Percentiles rank a stretch among this genome's conserved stretches.
phyloP scores from a whole-genome alignment of 2,329 filamentous ascomycete genomes.

The Nectriaceae sp. region DNA sequence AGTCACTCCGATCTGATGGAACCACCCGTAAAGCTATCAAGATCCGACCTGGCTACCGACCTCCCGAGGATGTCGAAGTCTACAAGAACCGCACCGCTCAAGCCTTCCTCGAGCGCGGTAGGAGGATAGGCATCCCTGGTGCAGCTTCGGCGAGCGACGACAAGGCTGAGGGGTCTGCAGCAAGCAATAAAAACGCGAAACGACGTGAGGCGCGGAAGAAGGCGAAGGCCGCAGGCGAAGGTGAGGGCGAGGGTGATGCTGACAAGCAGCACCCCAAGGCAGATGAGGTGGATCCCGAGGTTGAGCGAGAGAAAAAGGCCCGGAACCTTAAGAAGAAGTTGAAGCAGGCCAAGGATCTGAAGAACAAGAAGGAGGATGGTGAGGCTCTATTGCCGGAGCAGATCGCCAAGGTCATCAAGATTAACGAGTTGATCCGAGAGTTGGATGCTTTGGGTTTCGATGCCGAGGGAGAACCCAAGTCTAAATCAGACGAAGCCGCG shows the following conservation, averaged over 20 bases:
- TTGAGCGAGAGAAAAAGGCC: slow-evolving; percentile 88
- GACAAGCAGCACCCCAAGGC: slow-evolving; percentile 20
- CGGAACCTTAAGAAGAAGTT: slow-evolving; percentile 92
- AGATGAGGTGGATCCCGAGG: slow-evolving; percentile 65
- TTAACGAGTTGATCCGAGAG: slow-evolving; percentile 89
- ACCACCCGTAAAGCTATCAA: slow-evolving; percentile 92
- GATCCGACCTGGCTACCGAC: slow-evolving; percentile 89
- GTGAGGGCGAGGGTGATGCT: slow-evolving; percentile 59
- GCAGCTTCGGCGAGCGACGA: slow-evolving; percentile 61
- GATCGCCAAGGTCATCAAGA: slow-evolving; percentile 96
- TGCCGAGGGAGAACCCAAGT: slow-evolving; percentile 66
- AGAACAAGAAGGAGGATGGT: slow-evolving; percentile 87
- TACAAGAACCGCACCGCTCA: slow-evolving; percentile 94
- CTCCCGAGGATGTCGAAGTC: slow-evolving; percentile 91
- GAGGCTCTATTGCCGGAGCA: slow-evolving; percentile 87
- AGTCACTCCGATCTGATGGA: slow-evolving; percentile 84
- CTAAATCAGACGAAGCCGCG: slow-evolving; percentile 11
- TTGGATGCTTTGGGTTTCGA: slow-evolving; percentile 85
- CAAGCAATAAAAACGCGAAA: slow-evolving; percentile 87
- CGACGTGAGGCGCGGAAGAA: slow-evolving; percentile 58
- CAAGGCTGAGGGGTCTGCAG: slow-evolving; percentile 49
- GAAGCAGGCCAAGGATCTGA: slow-evolving; percentile 86
- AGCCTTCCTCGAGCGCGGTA: slow-evolving; percentile 75
- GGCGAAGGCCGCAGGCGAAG: slow-evolving; percentile 58
- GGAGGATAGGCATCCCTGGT: slow-evolving; percentile 68